A percentile compares a stretch with the other conserved stretches of the same genome.
phyloP scores from a whole-genome alignment of 148 eudicot genomes.

The Vaccinium corymbosum region DNA sequence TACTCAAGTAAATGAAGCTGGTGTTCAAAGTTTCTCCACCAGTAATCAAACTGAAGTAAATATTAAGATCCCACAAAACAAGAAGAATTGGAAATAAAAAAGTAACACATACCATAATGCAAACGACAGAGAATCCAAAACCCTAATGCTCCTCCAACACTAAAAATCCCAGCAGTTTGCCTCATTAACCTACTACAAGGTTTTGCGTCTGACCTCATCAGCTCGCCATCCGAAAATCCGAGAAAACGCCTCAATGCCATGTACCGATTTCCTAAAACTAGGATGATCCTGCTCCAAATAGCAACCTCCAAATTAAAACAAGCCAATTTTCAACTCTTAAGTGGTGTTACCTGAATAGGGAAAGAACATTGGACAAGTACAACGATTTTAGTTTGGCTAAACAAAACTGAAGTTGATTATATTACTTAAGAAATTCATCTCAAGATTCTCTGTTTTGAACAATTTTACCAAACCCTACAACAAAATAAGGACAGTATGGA shows the following conservation, averaged over 20 bases:
- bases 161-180: conserved; percentile 81
- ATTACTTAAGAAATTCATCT: not conserved
- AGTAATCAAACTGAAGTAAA: not conserved
- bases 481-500: not conserved
- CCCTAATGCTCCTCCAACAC: conserved; percentile 88
- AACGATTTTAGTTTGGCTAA: not conserved
- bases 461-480: not conserved
- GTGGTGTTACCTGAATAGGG: not conserved
- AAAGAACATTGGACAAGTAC: not conserved
- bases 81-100: conserved; percentile 1
- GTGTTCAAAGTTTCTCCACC: not conserved
- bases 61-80: not conserved
- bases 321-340: not conserved
- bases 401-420: not conserved
- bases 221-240: conserved; percentile 92
- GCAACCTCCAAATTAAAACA: not conserved
- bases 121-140: conserved; percentile 91
- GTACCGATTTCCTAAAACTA: not conserved
- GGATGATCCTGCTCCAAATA: conserved; percentile 2
- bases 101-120: conserved; percentile 66
- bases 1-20: not conserved
- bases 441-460: not conserved
- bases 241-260: conserved; percentile 81
- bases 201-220: conserved; percentile 89
- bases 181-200: conserved; percentile 85